phyloP scores from a whole-genome alignment of 208 protist genomes.

The Trypanosoma platydactyli region DNA sequence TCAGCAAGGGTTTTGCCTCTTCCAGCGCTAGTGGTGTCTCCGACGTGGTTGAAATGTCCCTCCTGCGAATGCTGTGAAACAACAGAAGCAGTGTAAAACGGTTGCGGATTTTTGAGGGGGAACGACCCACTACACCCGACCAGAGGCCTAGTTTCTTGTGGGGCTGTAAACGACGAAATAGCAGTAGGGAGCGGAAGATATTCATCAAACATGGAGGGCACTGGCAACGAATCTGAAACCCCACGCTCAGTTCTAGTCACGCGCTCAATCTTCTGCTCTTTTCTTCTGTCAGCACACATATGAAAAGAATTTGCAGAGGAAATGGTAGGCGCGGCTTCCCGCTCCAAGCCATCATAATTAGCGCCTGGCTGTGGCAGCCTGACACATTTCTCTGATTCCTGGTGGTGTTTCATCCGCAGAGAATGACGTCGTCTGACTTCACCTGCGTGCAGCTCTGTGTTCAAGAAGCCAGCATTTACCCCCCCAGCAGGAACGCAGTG shows the following conservation, averaged over 20 bases:
- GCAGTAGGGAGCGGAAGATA: conserved; percentile 27
- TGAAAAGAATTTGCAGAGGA: conserved; percentile 11
- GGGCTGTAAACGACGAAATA: conserved; percentile 19
- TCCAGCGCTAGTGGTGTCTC: background rate
- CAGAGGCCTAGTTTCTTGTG: background rate
- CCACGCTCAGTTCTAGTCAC: background rate
- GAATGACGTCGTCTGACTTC: background rate
- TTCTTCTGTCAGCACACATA: background rate
- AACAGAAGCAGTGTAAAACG: conserved; percentile 21
- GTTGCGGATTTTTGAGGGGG: conserved; percentile 19
- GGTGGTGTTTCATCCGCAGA: background rate
- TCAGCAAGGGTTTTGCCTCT: background rate
- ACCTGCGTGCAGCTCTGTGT: background rate
- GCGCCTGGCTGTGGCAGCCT: background rate
- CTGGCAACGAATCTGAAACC: background rate
- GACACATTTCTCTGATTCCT: background rate
- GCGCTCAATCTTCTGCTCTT: background rate
- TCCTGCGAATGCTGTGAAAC: no score
- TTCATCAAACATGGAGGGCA: conserved; percentile 8
- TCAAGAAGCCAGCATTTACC: background rate
- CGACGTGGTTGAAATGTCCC: background rate
- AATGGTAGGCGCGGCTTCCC: background rate
- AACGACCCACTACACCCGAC: background rate
- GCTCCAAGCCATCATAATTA: background rate
- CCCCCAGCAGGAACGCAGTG: background rate